Percentiles rank a stretch among this genome's conserved stretches.
phyloP scores from a whole-genome alignment of 352 stramenopile genomes.

The Globisporangium apiculatum region DNA sequence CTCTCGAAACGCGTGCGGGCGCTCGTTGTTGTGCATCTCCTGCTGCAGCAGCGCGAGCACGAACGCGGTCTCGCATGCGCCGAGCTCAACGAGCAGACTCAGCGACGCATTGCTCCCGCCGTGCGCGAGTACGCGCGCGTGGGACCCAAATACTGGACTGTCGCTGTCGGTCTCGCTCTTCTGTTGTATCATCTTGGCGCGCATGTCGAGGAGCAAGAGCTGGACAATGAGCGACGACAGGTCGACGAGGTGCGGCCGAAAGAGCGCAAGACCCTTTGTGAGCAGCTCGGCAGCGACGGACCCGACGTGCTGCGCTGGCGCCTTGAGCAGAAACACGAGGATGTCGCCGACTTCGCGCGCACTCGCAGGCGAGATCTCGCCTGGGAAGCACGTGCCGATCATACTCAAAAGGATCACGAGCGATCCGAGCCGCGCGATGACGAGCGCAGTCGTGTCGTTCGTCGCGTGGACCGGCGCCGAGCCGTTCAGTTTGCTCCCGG shows the following conservation, averaged over 20 bases:
- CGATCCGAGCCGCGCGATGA: conserved; percentile 55
- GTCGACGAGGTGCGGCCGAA: conserved; percentile 73
- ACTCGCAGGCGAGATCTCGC: conserved; percentile 65
- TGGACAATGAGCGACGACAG: conserved; percentile 70
- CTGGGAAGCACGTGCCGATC: conserved; percentile 82
- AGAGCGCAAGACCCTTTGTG: conserved; percentile 80
- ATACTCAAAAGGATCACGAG: conserved; percentile 78
- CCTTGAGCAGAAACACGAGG: conserved; percentile 53
- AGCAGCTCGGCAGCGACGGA: conserved; percentile 70
- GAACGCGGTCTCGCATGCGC: conserved; percentile 71
- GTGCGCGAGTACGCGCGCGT: conserved; percentile 34
- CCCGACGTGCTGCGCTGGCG: conserved; percentile 45
- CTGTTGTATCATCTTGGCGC: conserved; percentile 42
- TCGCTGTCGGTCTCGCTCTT: conserved; percentile 18
- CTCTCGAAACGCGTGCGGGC: conserved; percentile 57
- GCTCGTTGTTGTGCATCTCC: conserved; percentile 78
- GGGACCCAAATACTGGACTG: conserved; percentile 34
- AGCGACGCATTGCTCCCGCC: conserved; percentile 66
- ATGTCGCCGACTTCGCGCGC: conserved; percentile 80
- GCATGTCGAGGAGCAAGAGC: conserved; percentile 67
- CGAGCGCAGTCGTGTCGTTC: conserved; percentile 23
- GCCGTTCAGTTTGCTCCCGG: conserved; percentile 30
- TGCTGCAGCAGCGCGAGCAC: conserved; percentile 70
- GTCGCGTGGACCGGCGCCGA: conserved; percentile 9
- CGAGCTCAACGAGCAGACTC: conserved; percentile 71